Evolutionary conservation across 2,329 filamentous ascomycete species (phyloP), one percentile per base, ranked within the genome.

Genomic region (Huntiella omanensis): DNA sequence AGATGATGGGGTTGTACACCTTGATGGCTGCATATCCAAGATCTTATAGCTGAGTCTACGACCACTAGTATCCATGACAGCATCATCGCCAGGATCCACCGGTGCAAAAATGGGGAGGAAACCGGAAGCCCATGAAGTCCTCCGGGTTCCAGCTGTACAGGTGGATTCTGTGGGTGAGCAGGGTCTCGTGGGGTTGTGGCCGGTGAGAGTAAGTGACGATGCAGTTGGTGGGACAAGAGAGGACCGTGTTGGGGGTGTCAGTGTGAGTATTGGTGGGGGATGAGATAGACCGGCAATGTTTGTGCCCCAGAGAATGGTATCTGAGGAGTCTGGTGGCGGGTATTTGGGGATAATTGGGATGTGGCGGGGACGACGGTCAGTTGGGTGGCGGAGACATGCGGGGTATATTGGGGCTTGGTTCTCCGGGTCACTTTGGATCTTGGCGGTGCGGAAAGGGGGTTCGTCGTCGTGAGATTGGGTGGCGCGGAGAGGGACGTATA

Each of bases 331-430:
- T 16, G 40, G 17, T 15, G 43, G 32, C 5, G 35, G 46, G 16
- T 46, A 40, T 15, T 43, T 16, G 2, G 40, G 15, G 44, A 58
- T 54, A 33, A 56, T 62, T 32, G 62, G 60, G 28, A 61, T 52
- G 15, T 43, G 13, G 16, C 8, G 17, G 6, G 40, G 48, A 33
- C 32, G 35, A 38, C 43, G 44, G 28, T 40, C 16, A 28, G 33
- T 12, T 6, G 7, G 36, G 11, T 37, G 40, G 3, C 33, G 35
- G n/a, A 49, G 44, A 22, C 43, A 40, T n/a, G 45, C 40, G 3
- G 44, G 48, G 35, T 46, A 49, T n/a, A 49, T 48, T 8, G 34
- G 40, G 12, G 22, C 22, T 44, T 33, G 40, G 35, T 38, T n/a
- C 36, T 32, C 10, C 15, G 47, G 36, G 32, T 33, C 10, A 7